phyloP scores from a whole-genome alignment of 768 basidiomycete genomes.

The Podaxis pistillaris region DNA sequence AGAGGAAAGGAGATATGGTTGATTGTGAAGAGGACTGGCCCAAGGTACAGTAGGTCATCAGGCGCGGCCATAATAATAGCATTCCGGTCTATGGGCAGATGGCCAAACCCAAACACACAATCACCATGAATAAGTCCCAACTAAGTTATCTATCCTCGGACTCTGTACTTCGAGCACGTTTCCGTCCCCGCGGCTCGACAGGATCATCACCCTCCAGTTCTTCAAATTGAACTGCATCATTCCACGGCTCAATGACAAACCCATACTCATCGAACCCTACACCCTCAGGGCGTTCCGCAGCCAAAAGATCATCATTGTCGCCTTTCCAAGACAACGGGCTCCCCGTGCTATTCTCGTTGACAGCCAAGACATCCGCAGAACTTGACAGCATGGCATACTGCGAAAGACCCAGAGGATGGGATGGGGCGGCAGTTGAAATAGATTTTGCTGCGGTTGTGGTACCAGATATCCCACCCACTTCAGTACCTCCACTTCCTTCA shows the following conservation, averaged over 20 bases:
- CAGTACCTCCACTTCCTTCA: constrained; percentile 22
- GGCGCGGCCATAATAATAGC: not conserved
- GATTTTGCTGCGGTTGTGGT: not conserved
- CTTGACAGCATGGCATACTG: not conserved
- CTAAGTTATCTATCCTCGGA: constrained; percentile 1
- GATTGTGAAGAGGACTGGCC: constrained; percentile 7
- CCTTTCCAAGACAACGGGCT: not conserved
- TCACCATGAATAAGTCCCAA: not conserved
- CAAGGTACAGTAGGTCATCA: constrained; percentile 3
- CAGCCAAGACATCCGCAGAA: not conserved
- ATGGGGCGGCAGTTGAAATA: not conserved
- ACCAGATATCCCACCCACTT: not conserved
- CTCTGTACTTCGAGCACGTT: constrained; percentile 13
- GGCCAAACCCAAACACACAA: constrained; percentile 9
- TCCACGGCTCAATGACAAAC: constrained; percentile 1
- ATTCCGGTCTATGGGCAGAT: not conserved
- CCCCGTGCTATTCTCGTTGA: not conserved
- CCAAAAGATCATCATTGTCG: constrained; percentile 2
- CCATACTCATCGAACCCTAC: constrained; percentile 8
- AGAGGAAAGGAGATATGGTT: constrained; percentile 1
- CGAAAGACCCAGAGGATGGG: not conserved
- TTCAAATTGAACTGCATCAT: not conserved
- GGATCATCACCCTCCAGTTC: not conserved
- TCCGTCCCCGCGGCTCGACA: constrained; percentile 5
- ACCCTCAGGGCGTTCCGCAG: not conserved